Evolutionary conservation across 108 stramenopile species (phyloP).

Genomic region (Cyclotella sp.): DNA sequence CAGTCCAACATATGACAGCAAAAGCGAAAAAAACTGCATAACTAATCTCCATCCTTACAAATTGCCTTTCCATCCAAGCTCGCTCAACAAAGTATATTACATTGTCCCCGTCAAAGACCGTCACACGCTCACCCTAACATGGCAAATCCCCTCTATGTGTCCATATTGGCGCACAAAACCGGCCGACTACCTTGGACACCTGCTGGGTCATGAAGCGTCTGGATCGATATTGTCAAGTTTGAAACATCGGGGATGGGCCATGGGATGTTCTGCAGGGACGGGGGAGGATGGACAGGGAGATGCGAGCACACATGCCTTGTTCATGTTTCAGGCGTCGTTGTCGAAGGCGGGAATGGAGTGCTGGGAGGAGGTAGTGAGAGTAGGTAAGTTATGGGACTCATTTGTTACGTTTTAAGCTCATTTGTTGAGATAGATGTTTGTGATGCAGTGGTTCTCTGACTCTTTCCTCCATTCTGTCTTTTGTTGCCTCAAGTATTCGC

Average conservation of each 20-base stretch:
- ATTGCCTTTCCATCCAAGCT: conserved; percentile 62
- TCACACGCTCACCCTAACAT: conserved; percentile 78
- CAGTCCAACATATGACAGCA: background rate
- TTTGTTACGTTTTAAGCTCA: background rate
- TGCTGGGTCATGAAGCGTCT: conserved; percentile 87
- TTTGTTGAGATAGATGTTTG: background rate
- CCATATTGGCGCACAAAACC: conserved; percentile 75
- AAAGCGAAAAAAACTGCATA: background rate
- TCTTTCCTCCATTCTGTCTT: background rate
- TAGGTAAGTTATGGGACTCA: conserved; percentile 9
- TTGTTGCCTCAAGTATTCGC: conserved; percentile 42
- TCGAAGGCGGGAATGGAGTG: conserved; percentile 69
- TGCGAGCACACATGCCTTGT: conserved; percentile 82
- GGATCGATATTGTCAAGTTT: conserved; percentile 75
- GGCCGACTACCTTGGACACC: conserved; percentile 78
- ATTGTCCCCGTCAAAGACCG: conserved; percentile 76
- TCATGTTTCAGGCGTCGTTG: conserved; percentile 65
- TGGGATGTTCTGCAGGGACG: conserved; percentile 71
- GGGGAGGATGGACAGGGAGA: conserved; percentile 77
- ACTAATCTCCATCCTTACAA: conserved; percentile 47
- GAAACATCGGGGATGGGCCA: conserved; percentile 75
- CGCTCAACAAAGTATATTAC: conserved; percentile 66
- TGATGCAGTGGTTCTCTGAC: background rate
- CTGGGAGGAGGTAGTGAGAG: conserved; percentile 72
- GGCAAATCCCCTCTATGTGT: conserved; percentile 72